Conservation (phyloP, 305 asterid genomes). For the Plantago coronopus region DNA sequence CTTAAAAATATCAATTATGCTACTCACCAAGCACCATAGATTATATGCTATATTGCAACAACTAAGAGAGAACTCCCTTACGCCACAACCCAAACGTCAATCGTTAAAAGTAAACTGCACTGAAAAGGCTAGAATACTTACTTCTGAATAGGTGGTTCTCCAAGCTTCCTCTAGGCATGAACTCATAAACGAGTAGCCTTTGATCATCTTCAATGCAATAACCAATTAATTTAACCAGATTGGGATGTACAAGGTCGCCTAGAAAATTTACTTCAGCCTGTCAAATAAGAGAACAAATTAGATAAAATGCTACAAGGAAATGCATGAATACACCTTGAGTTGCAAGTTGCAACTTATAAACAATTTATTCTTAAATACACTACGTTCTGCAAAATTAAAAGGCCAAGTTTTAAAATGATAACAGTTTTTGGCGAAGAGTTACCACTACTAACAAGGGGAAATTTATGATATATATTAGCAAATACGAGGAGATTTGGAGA, state of each 20-base stretch:
- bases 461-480: no score
- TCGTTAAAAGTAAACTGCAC: slow-evolving; percentile 17
- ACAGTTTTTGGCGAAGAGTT: no score
- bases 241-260: slow-evolving; percentile 84
- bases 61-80: slow-evolving; percentile 8
- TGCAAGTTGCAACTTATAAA: no score
- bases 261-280: slow-evolving; percentile 96
- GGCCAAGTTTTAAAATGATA: not conserved
- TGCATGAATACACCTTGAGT: not conserved
- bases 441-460: no score
- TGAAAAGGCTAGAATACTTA: slow-evolving; percentile 33
- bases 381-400: not conserved
- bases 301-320: no score
- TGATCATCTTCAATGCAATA: slow-evolving; percentile 97
- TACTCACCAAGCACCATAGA: no score
- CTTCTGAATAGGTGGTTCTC: slow-evolving; percentile 96
- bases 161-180: slow-evolving; percentile 98
- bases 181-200: slow-evolving; percentile 84
- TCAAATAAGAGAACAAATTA: slow-evolving; percentile 29
- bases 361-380: no score
- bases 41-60: no score
- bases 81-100: slow-evolving; percentile 14
- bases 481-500: no score
- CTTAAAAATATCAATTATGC: no score
- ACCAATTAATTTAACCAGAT: slow-evolving; percentile 87